A percentile compares a stretch with the other conserved stretches of the same genome.
These are phyloP conservation scores for Botryobasidium botryosum DNA, from an alignment of 768 basidiomycete genomes.

Conservation along the genomic window DNA sequence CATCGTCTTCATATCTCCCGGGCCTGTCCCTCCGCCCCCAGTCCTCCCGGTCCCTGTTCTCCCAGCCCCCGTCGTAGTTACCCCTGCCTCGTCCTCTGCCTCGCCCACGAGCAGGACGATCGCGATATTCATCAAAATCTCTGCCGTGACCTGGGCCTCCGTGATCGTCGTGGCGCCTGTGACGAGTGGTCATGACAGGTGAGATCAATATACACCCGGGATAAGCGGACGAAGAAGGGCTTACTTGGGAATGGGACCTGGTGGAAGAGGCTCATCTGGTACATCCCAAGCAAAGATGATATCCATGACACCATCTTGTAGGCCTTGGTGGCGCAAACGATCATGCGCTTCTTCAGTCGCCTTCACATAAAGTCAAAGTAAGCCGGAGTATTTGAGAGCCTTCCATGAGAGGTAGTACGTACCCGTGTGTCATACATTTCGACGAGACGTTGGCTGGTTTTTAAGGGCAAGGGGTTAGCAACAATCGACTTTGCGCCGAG, in stretches of 20 bases:
- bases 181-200: constrained; percentile 17
- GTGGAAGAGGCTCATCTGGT: constrained; percentile 33
- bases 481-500: neutral
- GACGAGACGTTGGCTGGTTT: constrained; percentile 68
- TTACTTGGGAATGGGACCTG: constrained; percentile 22
- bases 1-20: constrained; percentile 12
- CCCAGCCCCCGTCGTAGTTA: constrained; percentile 17
- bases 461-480: constrained; percentile 6
- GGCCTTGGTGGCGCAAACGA: constrained; percentile 54
- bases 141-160: constrained; percentile 21
- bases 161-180: constrained; percentile 20
- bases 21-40: constrained; percentile 11
- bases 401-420: constrained; percentile 15
- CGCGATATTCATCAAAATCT: constrained; percentile 20
- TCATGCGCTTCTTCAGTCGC: constrained; percentile 69
- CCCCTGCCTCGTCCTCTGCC: constrained; percentile 27
- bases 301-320: constrained; percentile 79
- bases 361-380: constrained; percentile 21
- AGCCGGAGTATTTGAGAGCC: constrained; percentile 3
- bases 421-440: constrained; percentile 87
- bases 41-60: neutral
- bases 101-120: constrained; percentile 18
- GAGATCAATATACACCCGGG: neutral
- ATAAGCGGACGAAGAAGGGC: constrained; percentile 8
- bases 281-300: constrained; percentile 76